phyloP scores from a whole-genome alignment of 1,284 basidiomycete genomes.

The Sporisorium graminicola region DNA sequence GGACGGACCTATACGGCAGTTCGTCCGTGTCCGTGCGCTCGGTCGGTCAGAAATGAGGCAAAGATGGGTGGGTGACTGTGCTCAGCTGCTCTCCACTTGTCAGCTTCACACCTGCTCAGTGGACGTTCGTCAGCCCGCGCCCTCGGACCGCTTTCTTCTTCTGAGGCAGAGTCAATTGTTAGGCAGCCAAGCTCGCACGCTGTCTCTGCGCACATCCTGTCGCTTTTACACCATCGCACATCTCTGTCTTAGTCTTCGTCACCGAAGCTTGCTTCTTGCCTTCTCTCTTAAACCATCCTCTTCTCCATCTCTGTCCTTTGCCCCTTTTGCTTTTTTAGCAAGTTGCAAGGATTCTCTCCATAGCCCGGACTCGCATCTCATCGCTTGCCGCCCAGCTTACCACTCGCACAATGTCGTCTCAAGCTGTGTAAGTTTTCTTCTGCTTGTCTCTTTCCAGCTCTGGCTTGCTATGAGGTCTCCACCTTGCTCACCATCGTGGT shows the following conservation, averaged over 20 bases:
- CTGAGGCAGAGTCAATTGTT: slow-evolving; percentile 4
- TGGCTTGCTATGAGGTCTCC: not conserved
- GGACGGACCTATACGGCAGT: slow-evolving; percentile 2
- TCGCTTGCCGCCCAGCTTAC: slow-evolving; percentile 45
- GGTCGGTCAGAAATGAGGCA: not conserved
- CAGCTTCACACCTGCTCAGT: not conserved
- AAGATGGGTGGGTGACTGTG: slow-evolving; percentile 3
- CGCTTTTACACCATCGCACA: slow-evolving; percentile 7
- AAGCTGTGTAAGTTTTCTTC: slow-evolving; percentile 52
- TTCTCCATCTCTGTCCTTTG: slow-evolving; percentile 14
- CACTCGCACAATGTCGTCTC: slow-evolving; percentile 51
- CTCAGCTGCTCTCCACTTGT: slow-evolving; percentile 1
- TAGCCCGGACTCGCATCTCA: slow-evolving; percentile 35
- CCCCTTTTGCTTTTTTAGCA: slow-evolving; percentile 29
- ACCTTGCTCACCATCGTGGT: not conserved
- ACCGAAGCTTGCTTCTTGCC: slow-evolving; percentile 19
- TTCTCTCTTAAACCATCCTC: slow-evolving; percentile 14
- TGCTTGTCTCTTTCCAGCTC: not conserved
- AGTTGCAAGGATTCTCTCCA: slow-evolving; percentile 46
- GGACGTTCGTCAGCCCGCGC: slow-evolving; percentile 15
- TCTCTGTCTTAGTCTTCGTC: slow-evolving; percentile 21
- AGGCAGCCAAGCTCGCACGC: not conserved
- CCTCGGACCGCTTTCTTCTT: slow-evolving; percentile 39
- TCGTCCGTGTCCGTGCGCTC: slow-evolving; percentile 13
- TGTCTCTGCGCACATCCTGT: not conserved